A percentile compares a stretch with the other conserved stretches of the same genome.
phyloP scores from a whole-genome alignment of 306 rosid genomes.

The Abrus precatorius region DNA sequence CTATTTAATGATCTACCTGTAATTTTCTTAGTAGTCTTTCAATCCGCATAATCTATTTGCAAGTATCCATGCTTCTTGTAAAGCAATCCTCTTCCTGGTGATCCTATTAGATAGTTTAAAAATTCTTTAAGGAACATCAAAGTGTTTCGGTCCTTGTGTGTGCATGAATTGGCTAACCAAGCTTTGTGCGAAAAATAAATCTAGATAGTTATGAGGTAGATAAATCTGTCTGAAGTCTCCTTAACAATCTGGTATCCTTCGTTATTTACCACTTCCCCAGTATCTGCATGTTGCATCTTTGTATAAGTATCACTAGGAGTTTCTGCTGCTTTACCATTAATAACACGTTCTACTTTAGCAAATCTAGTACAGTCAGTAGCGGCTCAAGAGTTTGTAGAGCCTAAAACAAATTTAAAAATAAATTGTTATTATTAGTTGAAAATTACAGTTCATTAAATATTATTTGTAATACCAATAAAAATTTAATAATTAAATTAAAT shows the following conservation, averaged over 20 bases:
- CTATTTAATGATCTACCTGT: not conserved
- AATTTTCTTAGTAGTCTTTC: not conserved
- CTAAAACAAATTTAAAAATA: too few species aligned
- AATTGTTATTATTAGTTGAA: too few species aligned
- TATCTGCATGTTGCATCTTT: not conserved
- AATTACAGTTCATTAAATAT: too few species aligned
- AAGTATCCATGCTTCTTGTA: not conserved
- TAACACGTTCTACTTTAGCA: not conserved
- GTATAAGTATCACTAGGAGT: not conserved
- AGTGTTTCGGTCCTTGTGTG: not conserved
- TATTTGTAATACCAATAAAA: too few species aligned
- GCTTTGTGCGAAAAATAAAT: not conserved
- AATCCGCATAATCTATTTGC: not conserved
- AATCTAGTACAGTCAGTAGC: too few species aligned
- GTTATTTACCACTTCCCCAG: not conserved
- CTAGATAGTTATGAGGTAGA: not conserved
- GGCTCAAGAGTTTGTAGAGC: too few species aligned
- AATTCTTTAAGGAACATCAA: not conserved
- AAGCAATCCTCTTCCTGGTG: not conserved
- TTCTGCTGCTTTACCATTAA: not conserved
- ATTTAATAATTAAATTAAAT: too few species aligned
- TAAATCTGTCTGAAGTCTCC: not conserved
- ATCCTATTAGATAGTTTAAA: not conserved
- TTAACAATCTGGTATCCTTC: not conserved
- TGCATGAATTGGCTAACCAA: conserved; percentile 3